These are phyloP conservation scores for Dactylorhiza incarnata DNA, from an alignment of 106 monocot genomes.

Conservation along the genomic window DNA sequence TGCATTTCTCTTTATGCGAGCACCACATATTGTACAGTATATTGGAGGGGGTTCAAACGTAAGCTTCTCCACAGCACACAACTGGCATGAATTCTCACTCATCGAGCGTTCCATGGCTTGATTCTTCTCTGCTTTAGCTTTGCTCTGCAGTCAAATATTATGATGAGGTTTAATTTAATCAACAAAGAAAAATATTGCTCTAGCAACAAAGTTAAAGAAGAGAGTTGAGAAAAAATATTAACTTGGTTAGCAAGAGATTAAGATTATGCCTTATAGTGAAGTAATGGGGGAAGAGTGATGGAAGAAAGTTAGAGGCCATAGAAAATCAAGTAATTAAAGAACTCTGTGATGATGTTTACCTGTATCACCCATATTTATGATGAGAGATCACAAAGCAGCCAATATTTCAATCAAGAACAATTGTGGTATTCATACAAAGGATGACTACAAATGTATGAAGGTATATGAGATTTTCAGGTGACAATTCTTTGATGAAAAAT, in stretches of 20 bases:
- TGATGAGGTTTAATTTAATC: not conserved
- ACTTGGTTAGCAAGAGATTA: not conserved
- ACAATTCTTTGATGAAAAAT: too few relatives aligned
- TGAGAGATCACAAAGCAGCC: not conserved
- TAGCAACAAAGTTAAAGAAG: not conserved
- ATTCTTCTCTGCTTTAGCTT: conserved; percentile 95
- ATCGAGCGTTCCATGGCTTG: conserved; percentile 83
- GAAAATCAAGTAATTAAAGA: not conserved
- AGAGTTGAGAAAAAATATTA: not conserved
- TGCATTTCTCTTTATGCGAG: conserved; percentile 94
- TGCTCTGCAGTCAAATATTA: conserved; percentile 49
- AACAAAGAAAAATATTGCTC: not conserved
- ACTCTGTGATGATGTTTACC: not conserved
- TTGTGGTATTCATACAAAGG: not conserved
- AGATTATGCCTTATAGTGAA: not conserved
- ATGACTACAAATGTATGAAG: not conserved
- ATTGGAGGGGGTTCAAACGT: conserved; percentile 96
- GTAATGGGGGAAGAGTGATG: not conserved
- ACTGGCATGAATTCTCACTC: conserved; percentile 94
- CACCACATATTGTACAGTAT: conserved; percentile 95
- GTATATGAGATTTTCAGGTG: too few relatives aligned
- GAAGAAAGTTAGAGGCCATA: not conserved
- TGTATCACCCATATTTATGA: not conserved
- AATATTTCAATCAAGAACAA: not conserved
- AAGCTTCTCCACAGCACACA: conserved; percentile 92